phyloP scores from a whole-genome alignment of 257 asterid species.

The Solanum okadae region DNA sequence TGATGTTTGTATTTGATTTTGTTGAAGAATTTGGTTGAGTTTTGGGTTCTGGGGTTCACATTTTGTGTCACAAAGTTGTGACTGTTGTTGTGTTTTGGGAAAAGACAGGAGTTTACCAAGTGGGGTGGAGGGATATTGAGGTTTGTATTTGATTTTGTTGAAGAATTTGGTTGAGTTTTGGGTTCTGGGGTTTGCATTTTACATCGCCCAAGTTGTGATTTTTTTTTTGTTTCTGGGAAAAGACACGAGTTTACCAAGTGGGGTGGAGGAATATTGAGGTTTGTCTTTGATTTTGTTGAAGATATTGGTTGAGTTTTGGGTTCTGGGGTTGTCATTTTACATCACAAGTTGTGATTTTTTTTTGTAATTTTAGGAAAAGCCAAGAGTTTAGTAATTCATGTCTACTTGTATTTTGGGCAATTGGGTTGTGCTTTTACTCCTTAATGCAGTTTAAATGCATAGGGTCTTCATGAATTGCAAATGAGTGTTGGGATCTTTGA shows the following conservation, averaged over 20 bases:
- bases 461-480: background rate
- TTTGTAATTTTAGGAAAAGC: background rate
- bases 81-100: background rate
- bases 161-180: background rate
- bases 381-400: background rate
- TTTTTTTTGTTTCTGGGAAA: background rate
- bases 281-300: background rate
- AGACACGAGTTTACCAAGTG: background rate
- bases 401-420: background rate
- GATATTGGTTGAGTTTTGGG: background rate
- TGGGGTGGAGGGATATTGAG: background rate
- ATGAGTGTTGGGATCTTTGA: background rate
- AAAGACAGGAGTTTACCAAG: background rate
- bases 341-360: background rate
- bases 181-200: background rate
- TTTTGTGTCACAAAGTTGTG: background rate
- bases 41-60: background rate
- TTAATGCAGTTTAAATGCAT: background rate
- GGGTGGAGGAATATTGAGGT: background rate
- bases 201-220: background rate
- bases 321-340: background rate
- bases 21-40: background rate
- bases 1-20: background rate
- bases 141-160: background rate
- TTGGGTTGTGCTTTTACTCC: background rate